Conservation (phyloP, 2,329 filamentous ascomycete species). For the Paraphoma sp. region DNA sequence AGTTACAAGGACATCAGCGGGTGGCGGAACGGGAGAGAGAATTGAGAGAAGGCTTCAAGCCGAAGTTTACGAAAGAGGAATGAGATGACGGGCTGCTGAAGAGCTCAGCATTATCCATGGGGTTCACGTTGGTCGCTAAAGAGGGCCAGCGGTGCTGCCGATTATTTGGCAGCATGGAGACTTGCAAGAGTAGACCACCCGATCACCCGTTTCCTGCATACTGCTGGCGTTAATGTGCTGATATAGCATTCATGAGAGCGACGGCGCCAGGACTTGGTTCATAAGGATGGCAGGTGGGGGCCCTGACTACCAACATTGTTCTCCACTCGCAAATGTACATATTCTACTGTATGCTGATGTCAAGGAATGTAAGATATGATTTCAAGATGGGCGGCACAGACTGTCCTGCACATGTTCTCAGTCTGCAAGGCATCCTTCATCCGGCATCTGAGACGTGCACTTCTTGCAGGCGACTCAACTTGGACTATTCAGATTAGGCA, state of each 20-base stretch:
- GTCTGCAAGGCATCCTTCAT: no score
- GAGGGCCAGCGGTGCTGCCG: no score
- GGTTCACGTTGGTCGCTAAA: no score
- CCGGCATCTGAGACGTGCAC: no score
- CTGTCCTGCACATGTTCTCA: no score
- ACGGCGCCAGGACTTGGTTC: background rate
- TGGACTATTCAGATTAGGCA: no score
- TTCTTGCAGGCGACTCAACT: no score
- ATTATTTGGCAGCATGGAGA: no score
- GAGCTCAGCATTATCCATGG: background rate
- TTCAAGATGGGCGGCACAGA: no score
- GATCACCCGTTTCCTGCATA: background rate
- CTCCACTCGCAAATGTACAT: slow-evolving; percentile 23
- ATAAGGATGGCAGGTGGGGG: background rate
- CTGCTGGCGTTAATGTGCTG: slow-evolving; percentile 2
- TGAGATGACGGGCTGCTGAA: slow-evolving; percentile 15
- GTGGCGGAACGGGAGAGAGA: slow-evolving; percentile 78
- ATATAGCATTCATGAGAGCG: slow-evolving; percentile 27
- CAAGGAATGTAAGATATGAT: slow-evolving; percentile 21
- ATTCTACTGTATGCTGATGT: slow-evolving; percentile 12
- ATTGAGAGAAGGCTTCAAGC: slow-evolving; percentile 85
- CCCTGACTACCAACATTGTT: slow-evolving; percentile 2
- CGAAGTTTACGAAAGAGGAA: slow-evolving; percentile 87
- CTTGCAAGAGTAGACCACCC: no score
- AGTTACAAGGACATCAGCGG: slow-evolving; percentile 75